These are phyloP conservation scores for Zygoascus tannicola DNA, from an alignment of 805 yeast species.

Conservation along the genomic window DNA sequence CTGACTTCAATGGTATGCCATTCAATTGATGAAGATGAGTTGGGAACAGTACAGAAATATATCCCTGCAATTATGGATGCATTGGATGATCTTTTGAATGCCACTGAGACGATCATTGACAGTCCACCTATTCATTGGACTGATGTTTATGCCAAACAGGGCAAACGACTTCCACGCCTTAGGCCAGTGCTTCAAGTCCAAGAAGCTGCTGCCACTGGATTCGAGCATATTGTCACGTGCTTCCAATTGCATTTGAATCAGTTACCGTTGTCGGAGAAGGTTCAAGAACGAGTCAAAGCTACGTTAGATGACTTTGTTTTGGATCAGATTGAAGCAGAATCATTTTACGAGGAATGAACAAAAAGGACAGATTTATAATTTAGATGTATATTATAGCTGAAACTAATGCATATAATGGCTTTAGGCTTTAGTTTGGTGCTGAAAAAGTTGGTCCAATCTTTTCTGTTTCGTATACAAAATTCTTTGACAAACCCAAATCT, in stretches of 20 bases:
- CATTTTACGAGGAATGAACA: too few relatives aligned
- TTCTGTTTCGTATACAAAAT: too few relatives aligned
- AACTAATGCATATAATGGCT: too few relatives aligned
- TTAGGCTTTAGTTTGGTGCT: too few relatives aligned
- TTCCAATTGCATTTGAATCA: constrained; percentile 25
- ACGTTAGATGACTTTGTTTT: not conserved
- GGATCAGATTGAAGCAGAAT: not conserved
- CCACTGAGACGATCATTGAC: constrained; percentile 17
- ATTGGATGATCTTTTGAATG: constrained; percentile 20
- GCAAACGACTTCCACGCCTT: constrained; percentile 13
- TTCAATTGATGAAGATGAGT: constrained; percentile 30
- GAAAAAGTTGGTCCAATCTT: too few relatives aligned
- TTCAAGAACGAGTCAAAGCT: constrained; percentile 3
- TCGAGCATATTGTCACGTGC: constrained; percentile 19
- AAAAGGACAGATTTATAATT: too few relatives aligned
- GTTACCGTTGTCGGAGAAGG: constrained; percentile 18
- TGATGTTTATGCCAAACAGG: constrained; percentile 20
- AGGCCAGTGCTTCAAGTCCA: constrained; percentile 12
- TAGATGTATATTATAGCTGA: too few relatives aligned
- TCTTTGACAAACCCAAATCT: too few relatives aligned
- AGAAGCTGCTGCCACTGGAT: constrained; percentile 18
- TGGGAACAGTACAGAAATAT: constrained; percentile 34
- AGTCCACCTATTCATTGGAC: constrained; percentile 28
- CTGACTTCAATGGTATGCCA: constrained; percentile 25
- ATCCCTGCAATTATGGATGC: constrained; percentile 26